Base-by-base conservation (phyloP, 2,329 filamentous ascomycete species). In the Drechslerella coelobrocha region DNA sequence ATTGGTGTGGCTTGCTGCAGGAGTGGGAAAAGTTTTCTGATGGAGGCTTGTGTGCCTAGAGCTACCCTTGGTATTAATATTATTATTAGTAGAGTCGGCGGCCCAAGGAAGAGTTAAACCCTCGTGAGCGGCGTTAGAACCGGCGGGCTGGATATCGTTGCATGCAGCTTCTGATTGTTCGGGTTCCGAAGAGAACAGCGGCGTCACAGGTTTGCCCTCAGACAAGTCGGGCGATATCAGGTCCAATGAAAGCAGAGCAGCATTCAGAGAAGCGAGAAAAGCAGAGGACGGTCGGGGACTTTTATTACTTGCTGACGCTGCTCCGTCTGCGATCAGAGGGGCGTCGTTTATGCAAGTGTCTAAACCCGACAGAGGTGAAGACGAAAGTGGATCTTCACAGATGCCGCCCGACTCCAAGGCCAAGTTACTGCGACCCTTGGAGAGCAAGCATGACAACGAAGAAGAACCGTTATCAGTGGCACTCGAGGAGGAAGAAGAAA, bases 401-500 rank as follows among this genome's bases (percentile, higher is more conserved):
- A 47, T 51, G 51, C 47, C 23, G 51, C 60, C 60, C 53, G 48
- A 50, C 48, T 52, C 51, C 43, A 39, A 12, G 8, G 17, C 19
- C 56, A 61, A 26, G 56, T 31, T 43, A 29, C n/a, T 61, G 19
- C 53, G 26, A 65, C 47, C 61, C 53, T 47, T 57, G 55, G 47
- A 55, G 10, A 27, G 14, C 24, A 27, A 27, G 21, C 24, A 31
- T 29, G 47, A 51, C 48, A 54, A 50, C 59, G 51, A 63, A 60
- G 51, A 63, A 60, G 45, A 17, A 37, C 66, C 66, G 66, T 71
- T 71, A 71, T 71, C 66, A 71, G 66, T 63, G 53, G 54, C 47
- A 54, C 57, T 52, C 26, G 50, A 47, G 6, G 29, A 12, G 29
- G 54, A 68, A 68, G 54, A 71, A 71, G 59, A 71, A 71, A 71